Conservation (phyloP, 768 basidiomycete species). For the Auriscalpium microsporum region DNA sequence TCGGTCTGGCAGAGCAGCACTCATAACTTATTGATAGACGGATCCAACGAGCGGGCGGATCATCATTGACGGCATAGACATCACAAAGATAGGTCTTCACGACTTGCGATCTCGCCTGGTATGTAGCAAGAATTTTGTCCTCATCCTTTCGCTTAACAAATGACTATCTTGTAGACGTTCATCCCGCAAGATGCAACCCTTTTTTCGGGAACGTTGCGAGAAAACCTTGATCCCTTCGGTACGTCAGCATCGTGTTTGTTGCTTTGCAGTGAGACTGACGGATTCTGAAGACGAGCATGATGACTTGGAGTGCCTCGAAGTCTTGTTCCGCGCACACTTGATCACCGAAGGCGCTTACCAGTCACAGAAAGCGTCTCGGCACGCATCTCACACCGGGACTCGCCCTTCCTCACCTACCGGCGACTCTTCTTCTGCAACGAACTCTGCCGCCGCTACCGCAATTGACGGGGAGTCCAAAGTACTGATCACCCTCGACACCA, state of each 20-base stretch:
- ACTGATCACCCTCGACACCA: not conserved
- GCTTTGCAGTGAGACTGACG: not conserved
- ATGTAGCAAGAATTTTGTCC: slow-evolving; percentile 19
- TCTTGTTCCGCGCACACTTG: slow-evolving; percentile 75
- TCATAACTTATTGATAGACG: slow-evolving; percentile 31
- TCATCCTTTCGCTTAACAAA: slow-evolving; percentile 4
- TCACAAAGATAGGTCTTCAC: slow-evolving; percentile 77
- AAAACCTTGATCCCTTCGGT: slow-evolving; percentile 71
- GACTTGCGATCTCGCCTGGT: slow-evolving; percentile 71
- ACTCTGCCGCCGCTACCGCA: not conserved
- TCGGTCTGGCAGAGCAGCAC: not conserved
- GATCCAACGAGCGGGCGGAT: slow-evolving; percentile 74
- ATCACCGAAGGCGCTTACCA: slow-evolving; percentile 35
- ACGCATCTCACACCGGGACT: slow-evolving; percentile 36
- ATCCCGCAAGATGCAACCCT: slow-evolving; percentile 66
- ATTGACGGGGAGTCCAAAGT: not conserved
- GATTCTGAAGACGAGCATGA: slow-evolving; percentile 52
- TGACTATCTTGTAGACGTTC: slow-evolving; percentile 46
- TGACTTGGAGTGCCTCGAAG: slow-evolving; percentile 74
- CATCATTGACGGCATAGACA: slow-evolving; percentile 81
- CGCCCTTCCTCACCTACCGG: too few relatives aligned
- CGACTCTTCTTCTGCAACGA: not conserved
- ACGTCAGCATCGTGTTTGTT: slow-evolving; percentile 10
- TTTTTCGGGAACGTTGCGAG: slow-evolving; percentile 75
- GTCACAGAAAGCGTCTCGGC: slow-evolving; percentile 44